A percentile compares a stretch with the other conserved stretches of the same genome.
These are phyloP conservation scores for Teunomyces barrocoloradensis DNA, from an alignment of 805 yeast species.

Conservation along the genomic window DNA sequence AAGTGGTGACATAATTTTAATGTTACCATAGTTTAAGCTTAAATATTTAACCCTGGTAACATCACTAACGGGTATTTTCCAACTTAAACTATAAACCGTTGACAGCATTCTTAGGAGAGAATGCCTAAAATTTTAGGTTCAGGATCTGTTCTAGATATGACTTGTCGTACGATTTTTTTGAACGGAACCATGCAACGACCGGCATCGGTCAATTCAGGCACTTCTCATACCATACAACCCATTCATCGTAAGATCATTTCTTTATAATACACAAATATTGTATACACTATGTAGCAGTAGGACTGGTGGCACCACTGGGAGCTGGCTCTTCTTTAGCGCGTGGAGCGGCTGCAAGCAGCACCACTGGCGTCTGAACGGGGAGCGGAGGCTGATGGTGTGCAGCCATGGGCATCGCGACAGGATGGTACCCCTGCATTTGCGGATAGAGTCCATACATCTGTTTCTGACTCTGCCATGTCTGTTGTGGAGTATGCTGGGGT, in stretches of 20 bases:
- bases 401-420: conserved; percentile 1
- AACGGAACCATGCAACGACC: not conserved
- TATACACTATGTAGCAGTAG: conserved; percentile 1
- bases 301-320: conserved; percentile 2
- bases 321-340: not conserved
- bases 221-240: not conserved
- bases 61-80: not conserved
- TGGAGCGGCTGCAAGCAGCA: not conserved
- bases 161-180: not conserved
- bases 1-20: not conserved
- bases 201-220: not conserved
- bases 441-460: conserved; percentile 2
- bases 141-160: not conserved
- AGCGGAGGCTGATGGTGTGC: not conserved
- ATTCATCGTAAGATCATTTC: not conserved
- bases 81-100: not conserved
- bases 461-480: not conserved
- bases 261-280: not conserved
- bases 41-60: not conserved
- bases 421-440: conserved; percentile 1
- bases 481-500: not conserved
- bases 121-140: not conserved
- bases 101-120: not conserved
- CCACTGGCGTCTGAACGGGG: not conserved
- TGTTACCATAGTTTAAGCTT: not conserved